A percentile compares a stretch with the other conserved stretches of the same genome.
phyloP scores from a whole-genome alignment of 2,329 filamentous ascomycete species.

The Thielaviopsis euricoi region DNA sequence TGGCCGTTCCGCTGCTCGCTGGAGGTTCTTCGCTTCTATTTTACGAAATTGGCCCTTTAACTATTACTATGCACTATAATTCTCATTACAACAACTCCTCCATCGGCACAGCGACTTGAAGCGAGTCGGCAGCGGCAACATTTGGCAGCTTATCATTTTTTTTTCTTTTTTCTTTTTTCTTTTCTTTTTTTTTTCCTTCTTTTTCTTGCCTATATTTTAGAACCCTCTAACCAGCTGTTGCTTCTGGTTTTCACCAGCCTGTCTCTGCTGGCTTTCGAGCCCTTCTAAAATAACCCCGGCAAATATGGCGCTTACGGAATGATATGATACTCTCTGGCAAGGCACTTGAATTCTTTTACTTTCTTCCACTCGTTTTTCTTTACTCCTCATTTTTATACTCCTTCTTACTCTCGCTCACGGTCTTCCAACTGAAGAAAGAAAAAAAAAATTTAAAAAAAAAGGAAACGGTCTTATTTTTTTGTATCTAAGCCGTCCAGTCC shows the following conservation, averaged over 20 bases:
- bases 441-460: not conserved
- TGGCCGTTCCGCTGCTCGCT: no score
- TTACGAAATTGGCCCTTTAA: conserved; percentile 1
- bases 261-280: no score
- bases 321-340: conserved; percentile 10
- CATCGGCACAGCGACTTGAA: no score
- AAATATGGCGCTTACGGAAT: conserved; percentile 5
- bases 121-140: not conserved
- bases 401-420: not conserved
- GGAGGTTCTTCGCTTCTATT: conserved; percentile 6
- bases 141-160: not conserved
- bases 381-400: not conserved
- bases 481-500: no score
- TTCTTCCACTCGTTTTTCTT: not conserved
- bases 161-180: not conserved
- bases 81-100: not conserved
- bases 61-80: not conserved
- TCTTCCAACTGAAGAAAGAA: not conserved
- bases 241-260: not conserved
- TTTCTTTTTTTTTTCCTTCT: conserved; percentile 1
- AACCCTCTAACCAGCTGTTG: not conserved
- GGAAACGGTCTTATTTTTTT: no score
- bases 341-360: not conserved
- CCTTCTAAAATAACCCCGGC: no score
- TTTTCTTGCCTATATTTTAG: not conserved